Evolutionary conservation across 2,329 filamentous ascomycete genomes (phyloP).

Genomic region (Fusarium vanettenii): DNA sequence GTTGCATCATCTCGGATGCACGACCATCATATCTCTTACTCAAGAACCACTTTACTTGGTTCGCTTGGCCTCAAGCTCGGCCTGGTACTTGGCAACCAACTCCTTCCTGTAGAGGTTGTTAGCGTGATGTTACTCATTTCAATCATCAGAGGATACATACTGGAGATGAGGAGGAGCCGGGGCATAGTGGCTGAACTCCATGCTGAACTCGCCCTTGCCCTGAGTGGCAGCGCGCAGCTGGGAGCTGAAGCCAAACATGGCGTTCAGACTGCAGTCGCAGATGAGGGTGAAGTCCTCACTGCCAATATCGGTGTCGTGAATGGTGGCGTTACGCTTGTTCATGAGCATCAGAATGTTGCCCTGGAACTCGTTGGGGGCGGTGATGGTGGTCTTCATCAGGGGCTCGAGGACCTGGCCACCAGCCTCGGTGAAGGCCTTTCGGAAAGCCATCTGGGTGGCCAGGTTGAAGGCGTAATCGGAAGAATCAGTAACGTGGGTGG

Average conservation of each 20-base stretch:
- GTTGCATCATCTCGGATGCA: not conserved
- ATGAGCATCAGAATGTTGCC: constrained; percentile 93
- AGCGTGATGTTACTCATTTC: not conserved
- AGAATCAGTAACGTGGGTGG: constrained; percentile 97
- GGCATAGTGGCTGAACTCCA: constrained; percentile 98
- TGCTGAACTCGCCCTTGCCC: constrained; percentile 97
- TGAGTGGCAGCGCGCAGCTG: constrained; percentile 93
- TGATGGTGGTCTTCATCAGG: constrained; percentile 98
- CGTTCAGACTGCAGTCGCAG: constrained; percentile 92
- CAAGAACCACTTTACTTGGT: constrained; percentile 56
- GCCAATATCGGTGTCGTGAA: constrained; percentile 94
- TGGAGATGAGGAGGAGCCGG: constrained; percentile 89
- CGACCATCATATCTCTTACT: not conserved
- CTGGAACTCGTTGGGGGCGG: constrained; percentile 96
- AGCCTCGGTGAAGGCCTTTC: constrained; percentile 87
- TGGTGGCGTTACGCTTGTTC: constrained; percentile 96
- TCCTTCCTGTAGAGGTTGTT: constrained; percentile 60
- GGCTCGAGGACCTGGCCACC: constrained; percentile 91
- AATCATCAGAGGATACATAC: constrained; percentile 62
- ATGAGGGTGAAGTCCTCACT: constrained; percentile 92
- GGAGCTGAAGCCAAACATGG: constrained; percentile 97
- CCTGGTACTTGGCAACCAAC: constrained; percentile 68
- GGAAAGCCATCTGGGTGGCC: constrained; percentile 96
- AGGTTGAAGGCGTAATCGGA: constrained; percentile 96
- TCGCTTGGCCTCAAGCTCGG: constrained; percentile 68